A percentile compares a stretch with the other conserved stretches of the same genome.
Evolutionary conservation across 352 stramenopile genomes (phyloP).

Genomic region (Phytophthora niederhauseri): DNA sequence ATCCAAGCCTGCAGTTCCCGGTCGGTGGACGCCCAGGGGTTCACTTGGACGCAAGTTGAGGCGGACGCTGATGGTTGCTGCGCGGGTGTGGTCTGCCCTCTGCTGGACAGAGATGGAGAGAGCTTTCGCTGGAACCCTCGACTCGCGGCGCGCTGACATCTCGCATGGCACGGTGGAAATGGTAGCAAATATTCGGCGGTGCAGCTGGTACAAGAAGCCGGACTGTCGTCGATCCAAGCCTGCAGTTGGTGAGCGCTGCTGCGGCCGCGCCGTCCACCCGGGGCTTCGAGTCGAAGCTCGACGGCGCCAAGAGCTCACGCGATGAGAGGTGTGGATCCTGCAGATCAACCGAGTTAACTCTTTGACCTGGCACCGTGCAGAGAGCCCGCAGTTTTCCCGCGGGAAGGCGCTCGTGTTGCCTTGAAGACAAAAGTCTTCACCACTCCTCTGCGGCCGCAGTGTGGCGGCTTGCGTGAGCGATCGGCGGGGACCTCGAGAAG

Average conservation of each 20-base stretch:
- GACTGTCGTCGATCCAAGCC: neutral
- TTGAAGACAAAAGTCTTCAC: neutral
- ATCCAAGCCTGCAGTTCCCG: neutral
- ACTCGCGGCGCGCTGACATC: neutral
- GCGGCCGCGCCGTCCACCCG: too few relatives aligned
- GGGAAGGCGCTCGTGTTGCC: neutral
- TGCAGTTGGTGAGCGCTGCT: neutral
- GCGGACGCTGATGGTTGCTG: neutral
- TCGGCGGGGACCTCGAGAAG: too few relatives aligned
- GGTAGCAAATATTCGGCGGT: constrained; percentile 6
- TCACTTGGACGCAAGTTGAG: neutral
- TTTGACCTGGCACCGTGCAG: constrained; percentile 4
- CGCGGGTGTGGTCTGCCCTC: neutral
- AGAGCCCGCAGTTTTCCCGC: neutral
- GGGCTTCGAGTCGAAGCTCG: neutral
- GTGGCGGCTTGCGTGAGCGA: neutral
- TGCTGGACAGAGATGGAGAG: neutral
- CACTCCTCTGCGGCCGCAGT: neutral
- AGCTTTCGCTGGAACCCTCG: neutral
- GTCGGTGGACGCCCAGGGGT: neutral
- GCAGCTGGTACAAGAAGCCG: neutral
- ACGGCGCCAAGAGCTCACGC: constrained; percentile 7
- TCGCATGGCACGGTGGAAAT: neutral
- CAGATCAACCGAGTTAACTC: neutral
- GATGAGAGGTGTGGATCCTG: constrained; percentile 12